Base-by-base conservation (phyloP, 805 yeast genomes). In the Kluyveromyces dobzhanskii region DNA sequence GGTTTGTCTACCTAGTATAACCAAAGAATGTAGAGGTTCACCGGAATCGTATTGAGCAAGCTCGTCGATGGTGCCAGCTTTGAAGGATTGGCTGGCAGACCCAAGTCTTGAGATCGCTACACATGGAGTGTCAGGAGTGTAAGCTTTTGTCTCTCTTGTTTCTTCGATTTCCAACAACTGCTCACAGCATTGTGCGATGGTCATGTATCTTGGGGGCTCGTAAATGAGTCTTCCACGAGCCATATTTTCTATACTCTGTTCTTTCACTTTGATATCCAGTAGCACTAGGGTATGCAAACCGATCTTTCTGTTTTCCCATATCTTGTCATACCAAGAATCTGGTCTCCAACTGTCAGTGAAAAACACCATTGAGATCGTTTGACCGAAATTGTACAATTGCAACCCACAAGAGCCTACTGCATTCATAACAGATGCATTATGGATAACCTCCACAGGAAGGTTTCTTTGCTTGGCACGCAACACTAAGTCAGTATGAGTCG, bases 321-420 rank as follows among this genome's bases (percentile, higher is more conserved):
- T 67, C 65, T 90, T 88, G 54, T 80, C 75, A 61, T 90, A 92
- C 68, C 94, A 90, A 30, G 94, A 82, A 60, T 90, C 97, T 1
- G 98, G 98, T 61, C 85, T 82, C 97, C 98, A 90, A 42, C 69
- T 66, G 16, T 90, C 97, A 19, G 95, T 88, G 70, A 92, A 90
- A 59, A 92, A 92, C 2, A 92, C 97, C 59, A 92, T 69, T 1
- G 96, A 86, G n/a, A 90, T 90, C 9, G 97, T 87, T 65, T 92
- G 97, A 8, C 98, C 98, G 63, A 88, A 90, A 51, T 82, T 87
- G 63, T 90, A 90, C 43, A 90, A 69, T 62, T 90, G 98, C 48
- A 92, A 71, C 17, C 98, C 98, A 66, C 97, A 87, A 1, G 97
- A 94, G 14, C 98, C 98, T 18, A 90, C 95, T 0, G 97, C 98